These are phyloP conservation scores for Aspergillus niger DNA, from an alignment of 2,329 filamentous ascomycete genomes.

Conservation along the genomic window DNA sequence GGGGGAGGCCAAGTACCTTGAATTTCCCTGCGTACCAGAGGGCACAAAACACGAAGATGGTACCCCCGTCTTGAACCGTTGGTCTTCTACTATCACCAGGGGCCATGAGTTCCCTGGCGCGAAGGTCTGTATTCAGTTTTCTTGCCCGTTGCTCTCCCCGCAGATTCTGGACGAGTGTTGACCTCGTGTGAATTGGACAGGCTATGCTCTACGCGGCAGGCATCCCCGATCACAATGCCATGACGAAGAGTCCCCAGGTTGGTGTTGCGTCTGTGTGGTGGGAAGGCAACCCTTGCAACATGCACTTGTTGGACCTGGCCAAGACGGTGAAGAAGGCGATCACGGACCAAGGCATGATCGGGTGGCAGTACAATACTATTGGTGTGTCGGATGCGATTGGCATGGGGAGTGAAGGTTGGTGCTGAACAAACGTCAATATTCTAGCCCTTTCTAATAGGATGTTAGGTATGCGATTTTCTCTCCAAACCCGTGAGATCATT, in stretches of 20 bases:
- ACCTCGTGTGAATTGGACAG: constrained; percentile 44
- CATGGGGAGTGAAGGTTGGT: constrained; percentile 84
- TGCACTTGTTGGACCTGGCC: constrained; percentile 77
- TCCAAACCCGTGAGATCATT: constrained; percentile 88
- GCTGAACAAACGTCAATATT: not conserved
- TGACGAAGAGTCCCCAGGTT: constrained; percentile 89
- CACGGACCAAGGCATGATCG: constrained; percentile 81
- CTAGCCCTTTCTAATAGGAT: constrained; percentile 18
- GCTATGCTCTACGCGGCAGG: constrained; percentile 96
- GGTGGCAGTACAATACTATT: constrained; percentile 92
- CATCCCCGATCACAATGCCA: constrained; percentile 76
- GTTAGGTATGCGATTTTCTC: constrained; percentile 88
- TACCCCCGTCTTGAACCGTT: constrained; percentile 74
- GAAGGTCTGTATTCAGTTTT: constrained; percentile 59
- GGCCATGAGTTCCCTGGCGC: constrained; percentile 90
- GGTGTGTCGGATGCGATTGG: constrained; percentile 91
- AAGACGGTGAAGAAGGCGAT: constrained; percentile 83
- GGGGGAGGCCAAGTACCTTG: constrained; percentile 56
- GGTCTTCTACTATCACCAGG: constrained; percentile 78
- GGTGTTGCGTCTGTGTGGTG: constrained; percentile 93
- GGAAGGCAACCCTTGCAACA: constrained; percentile 95
- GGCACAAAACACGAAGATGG: constrained; percentile 57
- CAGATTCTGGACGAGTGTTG: constrained; percentile 2
- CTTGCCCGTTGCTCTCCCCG: not conserved
- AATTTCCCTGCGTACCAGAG: constrained; percentile 58